A percentile compares a stretch with the other conserved stretches of the same genome.
Conservation (phyloP, 2,329 filamentous ascomycete genomes). For the Colletotrichum sp. region DNA sequence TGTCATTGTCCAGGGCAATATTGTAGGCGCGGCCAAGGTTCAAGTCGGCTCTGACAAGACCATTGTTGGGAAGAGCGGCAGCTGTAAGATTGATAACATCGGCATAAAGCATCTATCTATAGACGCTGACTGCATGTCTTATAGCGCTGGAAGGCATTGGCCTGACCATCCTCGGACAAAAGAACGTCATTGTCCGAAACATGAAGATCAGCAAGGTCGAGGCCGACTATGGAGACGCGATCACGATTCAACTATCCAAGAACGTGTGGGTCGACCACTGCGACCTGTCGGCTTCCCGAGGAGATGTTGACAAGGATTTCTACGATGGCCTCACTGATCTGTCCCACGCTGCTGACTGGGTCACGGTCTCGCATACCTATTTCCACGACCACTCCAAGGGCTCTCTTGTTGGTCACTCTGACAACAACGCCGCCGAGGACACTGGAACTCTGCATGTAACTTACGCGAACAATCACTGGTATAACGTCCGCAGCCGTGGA, state of each 20-base stretch:
- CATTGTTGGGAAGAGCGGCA: constrained; percentile 39
- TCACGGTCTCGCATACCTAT: constrained; percentile 46
- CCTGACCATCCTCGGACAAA: constrained; percentile 51
- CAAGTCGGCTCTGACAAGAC: constrained; percentile 45
- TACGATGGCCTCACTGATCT: constrained; percentile 68
- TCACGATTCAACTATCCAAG: constrained; percentile 56
- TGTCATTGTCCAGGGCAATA: constrained; percentile 36
- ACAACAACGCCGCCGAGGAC: constrained; percentile 59
- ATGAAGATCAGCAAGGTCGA: constrained; percentile 59
- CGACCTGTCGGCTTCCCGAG: constrained; percentile 56
- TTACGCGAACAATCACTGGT: constrained; percentile 67
- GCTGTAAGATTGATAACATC: not conserved
- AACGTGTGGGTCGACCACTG: constrained; percentile 70
- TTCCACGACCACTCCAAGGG: constrained; percentile 60
- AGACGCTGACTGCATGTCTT: not conserved
- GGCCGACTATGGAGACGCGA: constrained; percentile 59
- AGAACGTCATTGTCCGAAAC: constrained; percentile 65
- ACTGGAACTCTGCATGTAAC: constrained; percentile 64
- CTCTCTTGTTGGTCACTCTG: constrained; percentile 60
- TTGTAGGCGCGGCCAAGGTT: constrained; percentile 39
- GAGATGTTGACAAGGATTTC: constrained; percentile 66
- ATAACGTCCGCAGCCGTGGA: constrained; percentile 64
- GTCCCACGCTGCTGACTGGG: constrained; percentile 64
- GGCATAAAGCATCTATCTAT: not conserved
- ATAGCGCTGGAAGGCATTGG: constrained; percentile 44